Percentiles rank a stretch among this genome's conserved stretches.
Conservation (phyloP, 352 stramenopile species). For the Phytophthora tubulina region DNA sequence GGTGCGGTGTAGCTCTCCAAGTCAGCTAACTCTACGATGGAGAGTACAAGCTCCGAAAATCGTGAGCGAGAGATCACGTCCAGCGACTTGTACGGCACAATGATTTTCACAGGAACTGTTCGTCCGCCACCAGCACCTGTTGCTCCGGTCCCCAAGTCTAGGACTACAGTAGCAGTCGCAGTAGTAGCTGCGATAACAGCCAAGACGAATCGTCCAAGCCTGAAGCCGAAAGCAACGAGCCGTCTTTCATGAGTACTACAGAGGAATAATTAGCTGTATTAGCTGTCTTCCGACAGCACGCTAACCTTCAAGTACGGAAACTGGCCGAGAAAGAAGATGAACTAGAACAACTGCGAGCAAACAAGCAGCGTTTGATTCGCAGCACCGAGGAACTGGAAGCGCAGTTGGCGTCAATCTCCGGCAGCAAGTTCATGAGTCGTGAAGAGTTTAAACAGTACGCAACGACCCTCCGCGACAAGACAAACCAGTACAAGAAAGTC, state of each 20-base stretch:
- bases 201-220: constrained; percentile 24
- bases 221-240: constrained; percentile 46
- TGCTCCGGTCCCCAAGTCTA: constrained; percentile 13
- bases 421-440: constrained; percentile 84
- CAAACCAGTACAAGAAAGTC: constrained; percentile 91
- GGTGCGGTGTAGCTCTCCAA: constrained; percentile 28
- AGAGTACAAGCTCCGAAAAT: constrained; percentile 18
- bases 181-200: constrained; percentile 21
- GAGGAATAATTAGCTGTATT: constrained; percentile 79
- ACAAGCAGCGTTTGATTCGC: constrained; percentile 64
- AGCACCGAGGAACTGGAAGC: constrained; percentile 81
- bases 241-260: constrained; percentile 89
- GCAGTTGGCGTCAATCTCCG: constrained; percentile 59
- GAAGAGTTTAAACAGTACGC: constrained; percentile 93
- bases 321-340: constrained; percentile 91
- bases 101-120: constrained; percentile 45
- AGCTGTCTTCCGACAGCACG: constrained; percentile 92
- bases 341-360: constrained; percentile 69
- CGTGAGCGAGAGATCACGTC: constrained; percentile 52
- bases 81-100: constrained; percentile 70
- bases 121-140: constrained; percentile 37
- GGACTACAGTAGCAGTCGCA: constrained; percentile 28
- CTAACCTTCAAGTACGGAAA: constrained; percentile 89
- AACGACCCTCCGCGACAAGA: constrained; percentile 92
- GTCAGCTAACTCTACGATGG: constrained; percentile 20